These are phyloP conservation scores for Stereum hirsutum DNA, from an alignment of 1,284 basidiomycete genomes.

Conservation along the genomic window DNA sequence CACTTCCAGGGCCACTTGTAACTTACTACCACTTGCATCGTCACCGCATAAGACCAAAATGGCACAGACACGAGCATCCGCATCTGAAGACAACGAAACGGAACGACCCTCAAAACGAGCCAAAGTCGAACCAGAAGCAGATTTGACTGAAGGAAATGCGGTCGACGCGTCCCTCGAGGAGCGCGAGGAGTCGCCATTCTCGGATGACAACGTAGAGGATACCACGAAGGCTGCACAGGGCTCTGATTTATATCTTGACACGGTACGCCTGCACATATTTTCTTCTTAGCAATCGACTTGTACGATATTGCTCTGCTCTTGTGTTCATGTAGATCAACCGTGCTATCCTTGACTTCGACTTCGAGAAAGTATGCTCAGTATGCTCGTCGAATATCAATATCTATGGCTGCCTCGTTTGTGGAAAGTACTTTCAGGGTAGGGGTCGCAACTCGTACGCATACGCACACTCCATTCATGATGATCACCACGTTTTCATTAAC, in stretches of 20 bases:
- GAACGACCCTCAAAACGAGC: conserved; percentile 33
- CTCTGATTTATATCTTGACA: conserved; percentile 94
- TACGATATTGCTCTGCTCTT: background rate
- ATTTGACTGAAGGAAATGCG: conserved; percentile 17
- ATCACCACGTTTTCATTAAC: conserved; percentile 98
- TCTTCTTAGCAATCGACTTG: too few relatives aligned
- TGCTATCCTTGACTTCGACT: conserved; percentile 92
- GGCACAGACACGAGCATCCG: too few relatives aligned
- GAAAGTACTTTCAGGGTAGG: conserved; percentile 98
- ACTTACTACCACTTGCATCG: too few relatives aligned
- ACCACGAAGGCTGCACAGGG: conserved; percentile 40
- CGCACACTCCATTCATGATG: conserved; percentile 94
- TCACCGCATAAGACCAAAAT: too few relatives aligned
- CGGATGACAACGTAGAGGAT: conserved; percentile 38
- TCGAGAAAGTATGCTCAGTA: conserved; percentile 97
- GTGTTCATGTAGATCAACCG: conserved; percentile 59
- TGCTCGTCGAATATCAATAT: conserved; percentile 95
- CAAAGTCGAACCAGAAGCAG: conserved; percentile 19
- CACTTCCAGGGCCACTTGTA: too few relatives aligned
- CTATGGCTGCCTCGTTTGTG: conserved; percentile 96
- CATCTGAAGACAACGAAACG: too few relatives aligned
- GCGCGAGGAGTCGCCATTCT: too few relatives aligned
- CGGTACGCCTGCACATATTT: too few relatives aligned
- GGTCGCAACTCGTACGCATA: conserved; percentile 93
- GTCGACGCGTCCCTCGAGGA: too few relatives aligned